A percentile compares a stretch with the other conserved stretches of the same genome.
Evolutionary conservation across 2,329 filamentous ascomycete species (phyloP).

Genomic region (Rhynchosporium graminicola): DNA sequence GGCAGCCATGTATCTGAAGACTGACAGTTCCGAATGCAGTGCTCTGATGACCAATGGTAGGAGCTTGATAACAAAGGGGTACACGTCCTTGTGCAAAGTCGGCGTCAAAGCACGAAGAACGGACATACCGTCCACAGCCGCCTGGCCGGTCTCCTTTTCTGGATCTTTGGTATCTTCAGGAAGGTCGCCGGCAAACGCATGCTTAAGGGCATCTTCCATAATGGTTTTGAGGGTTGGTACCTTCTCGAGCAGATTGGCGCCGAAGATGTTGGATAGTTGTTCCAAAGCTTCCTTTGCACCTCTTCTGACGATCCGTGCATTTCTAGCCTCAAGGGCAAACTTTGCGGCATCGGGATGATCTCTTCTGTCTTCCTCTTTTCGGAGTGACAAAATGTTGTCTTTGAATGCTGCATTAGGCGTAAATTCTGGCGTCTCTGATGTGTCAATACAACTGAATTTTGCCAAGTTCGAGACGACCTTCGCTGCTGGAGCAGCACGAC

Average conservation of each 20-base stretch:
- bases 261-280: slow-evolving; percentile 79
- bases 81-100: slow-evolving; percentile 75
- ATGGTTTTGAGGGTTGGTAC: slow-evolving; percentile 79
- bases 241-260: slow-evolving; percentile 72
- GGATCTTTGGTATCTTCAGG: slow-evolving; percentile 73
- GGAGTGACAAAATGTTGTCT: slow-evolving; percentile 83
- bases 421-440: slow-evolving; percentile 96
- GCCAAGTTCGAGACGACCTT: slow-evolving; percentile 95
- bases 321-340: slow-evolving; percentile 85
- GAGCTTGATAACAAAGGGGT: slow-evolving; percentile 78
- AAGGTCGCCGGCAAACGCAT: slow-evolving; percentile 71
- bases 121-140: slow-evolving; percentile 91
- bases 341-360: slow-evolving; percentile 90
- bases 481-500: slow-evolving; percentile 82
- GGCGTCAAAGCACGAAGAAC: slow-evolving; percentile 90
- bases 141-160: slow-evolving; percentile 77
- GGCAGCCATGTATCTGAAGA: slow-evolving; percentile 93
- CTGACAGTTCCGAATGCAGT: slow-evolving; percentile 82
- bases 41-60: slow-evolving; percentile 86
- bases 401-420: slow-evolving; percentile 77
- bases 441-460: slow-evolving; percentile 97
- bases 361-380: slow-evolving; percentile 94
- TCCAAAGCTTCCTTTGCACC: slow-evolving; percentile 94
- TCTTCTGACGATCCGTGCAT: slow-evolving; percentile 84
- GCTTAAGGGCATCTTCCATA: slow-evolving; percentile 78